Base-by-base conservation (phyloP, 495 filamentous ascomycete species). In the Xylaria telfairii region DNA sequence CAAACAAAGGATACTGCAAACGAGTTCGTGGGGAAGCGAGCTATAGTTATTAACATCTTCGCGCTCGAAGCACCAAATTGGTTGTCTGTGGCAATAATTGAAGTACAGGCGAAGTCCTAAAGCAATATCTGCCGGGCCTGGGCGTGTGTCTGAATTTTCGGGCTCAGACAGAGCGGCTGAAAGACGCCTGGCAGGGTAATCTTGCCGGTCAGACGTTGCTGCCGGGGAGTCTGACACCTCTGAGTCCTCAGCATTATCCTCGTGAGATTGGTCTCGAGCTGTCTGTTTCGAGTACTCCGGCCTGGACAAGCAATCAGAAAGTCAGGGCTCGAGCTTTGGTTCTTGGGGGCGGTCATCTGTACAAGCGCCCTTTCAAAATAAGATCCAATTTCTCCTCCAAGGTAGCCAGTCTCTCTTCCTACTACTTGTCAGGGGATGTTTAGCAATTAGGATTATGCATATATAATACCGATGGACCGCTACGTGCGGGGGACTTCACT, bases 341-440 rank as follows among this genome's bases (percentile, higher is more conserved):
- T 32, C n/a, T 68, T 53, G 17, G 54, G 21, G 24, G 30, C 24
- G 49, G 72, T 28, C 39, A 24, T 70, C 44, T 54, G 34, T 77
- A 81, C 79, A 78, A 71, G 61, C 70, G 72, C 8, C 83, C 83
- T 68, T 73, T 81, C 32, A 85, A 68, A 39, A 85, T 79, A n/a
- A 80, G 74, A 66, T 85, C 82, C 32, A 85, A 80, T 71, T 84
- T 85, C 73, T 84, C 80, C 71, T 85, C 83, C n/a, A 84, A 73
- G 39, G 79, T 82, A 3, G 82, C 80, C 15, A 85, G 75, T 19
- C 83, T 75, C 30, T 83, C 82, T 30, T 83, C 81, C 83, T 85
- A 56, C n/a, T 60, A 4, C 49, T 37, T 21, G 68, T 83, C 60
- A 83, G 76, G 69, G 19, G 53, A 42, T 9, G 28, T 54, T 65